Evolutionary conservation across 148 eudicot genomes (phyloP), one percentile per base, ranked within the genome.

Genomic region (Vaccinium corymbosum): DNA sequence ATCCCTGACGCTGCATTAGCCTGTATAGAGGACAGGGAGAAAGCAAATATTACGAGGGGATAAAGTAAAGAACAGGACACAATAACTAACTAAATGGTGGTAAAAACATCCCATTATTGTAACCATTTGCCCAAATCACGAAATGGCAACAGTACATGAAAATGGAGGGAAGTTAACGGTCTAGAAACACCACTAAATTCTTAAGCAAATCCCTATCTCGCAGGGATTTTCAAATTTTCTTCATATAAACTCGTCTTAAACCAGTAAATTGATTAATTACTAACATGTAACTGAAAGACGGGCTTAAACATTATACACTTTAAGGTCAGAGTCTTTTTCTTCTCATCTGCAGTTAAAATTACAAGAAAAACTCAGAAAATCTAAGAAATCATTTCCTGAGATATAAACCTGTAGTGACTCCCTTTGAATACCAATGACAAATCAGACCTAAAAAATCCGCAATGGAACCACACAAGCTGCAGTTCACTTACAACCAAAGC

Each of bases 1-100:
- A 95, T 92, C 32, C 98, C 98, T 22, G 98, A 95, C 27, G 92
- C 92, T 83, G 98, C 95, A 76, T 94, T 94, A 84, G 98, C 95
- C 98, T 94, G 90, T 48, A 49, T 16, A 66, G 77, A 84, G 49
- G 38, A 81, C 7, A 35, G 29, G 22, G 57, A 27, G 27, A 68
- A 83, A 81, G n/a, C 9, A 17, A 78, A 78, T 53, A 70, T 53
- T 48, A 82, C 15, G 83, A 80, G 14, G 55, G 3, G 14, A 49
- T 79, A 52, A 42, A 77, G 3, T 0, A 19, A 48, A 78, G 35
- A 78, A 78, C 29, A 78, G 46, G 55, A 52, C 62, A 22, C 38
- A 27, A 84, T 52, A 19, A 49, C 25, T 25, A 74, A 20, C 66
- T 46, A 70, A 48, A 46, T 50, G 79, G 52, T 9, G 32, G 50